These are phyloP conservation scores for Silybum marianum DNA, from an alignment of 129 eudicot genomes.

Conservation along the genomic window DNA sequence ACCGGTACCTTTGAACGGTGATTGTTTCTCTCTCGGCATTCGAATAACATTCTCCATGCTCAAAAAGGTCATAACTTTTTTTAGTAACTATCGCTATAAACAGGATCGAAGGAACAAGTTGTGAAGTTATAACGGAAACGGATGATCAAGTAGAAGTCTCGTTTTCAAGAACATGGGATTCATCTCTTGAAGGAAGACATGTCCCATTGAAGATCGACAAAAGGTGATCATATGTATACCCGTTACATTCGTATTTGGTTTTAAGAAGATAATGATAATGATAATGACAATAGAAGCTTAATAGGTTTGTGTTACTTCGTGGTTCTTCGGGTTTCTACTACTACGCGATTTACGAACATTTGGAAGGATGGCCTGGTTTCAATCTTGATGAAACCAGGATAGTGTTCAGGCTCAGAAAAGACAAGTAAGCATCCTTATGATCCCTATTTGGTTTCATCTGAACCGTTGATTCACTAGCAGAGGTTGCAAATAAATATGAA, in stretches of 20 bases:
- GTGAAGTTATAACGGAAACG: slow-evolving; percentile 56
- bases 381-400: slow-evolving; percentile 71
- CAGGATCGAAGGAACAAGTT: slow-evolving; percentile 68
- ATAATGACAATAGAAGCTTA: background rate
- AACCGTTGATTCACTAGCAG: background rate
- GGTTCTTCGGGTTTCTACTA: slow-evolving; percentile 85
- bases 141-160: slow-evolving; percentile 80
- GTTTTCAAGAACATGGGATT: slow-evolving; percentile 57
- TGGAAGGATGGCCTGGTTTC: slow-evolving; percentile 75
- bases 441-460: background rate
- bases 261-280: background rate
- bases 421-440: slow-evolving; percentile 47
- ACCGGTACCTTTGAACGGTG: slow-evolving; percentile 33
- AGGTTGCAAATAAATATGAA: background rate
- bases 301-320: slow-evolving; percentile 79
- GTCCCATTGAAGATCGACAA: slow-evolving; percentile 68
- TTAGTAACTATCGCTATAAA: background rate
- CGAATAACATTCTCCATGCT: background rate
- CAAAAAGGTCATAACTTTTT: background rate
- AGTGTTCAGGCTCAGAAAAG: slow-evolving; percentile 78
- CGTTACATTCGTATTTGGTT: background rate
- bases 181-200: slow-evolving; percentile 42
- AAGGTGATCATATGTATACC: slow-evolving; percentile 42
- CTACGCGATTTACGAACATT: slow-evolving; percentile 74
- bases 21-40: background rate